Evolutionary conservation across 2,329 filamentous ascomycete genomes (phyloP).

Genomic region (Aspergillus quadrilineatus): DNA sequence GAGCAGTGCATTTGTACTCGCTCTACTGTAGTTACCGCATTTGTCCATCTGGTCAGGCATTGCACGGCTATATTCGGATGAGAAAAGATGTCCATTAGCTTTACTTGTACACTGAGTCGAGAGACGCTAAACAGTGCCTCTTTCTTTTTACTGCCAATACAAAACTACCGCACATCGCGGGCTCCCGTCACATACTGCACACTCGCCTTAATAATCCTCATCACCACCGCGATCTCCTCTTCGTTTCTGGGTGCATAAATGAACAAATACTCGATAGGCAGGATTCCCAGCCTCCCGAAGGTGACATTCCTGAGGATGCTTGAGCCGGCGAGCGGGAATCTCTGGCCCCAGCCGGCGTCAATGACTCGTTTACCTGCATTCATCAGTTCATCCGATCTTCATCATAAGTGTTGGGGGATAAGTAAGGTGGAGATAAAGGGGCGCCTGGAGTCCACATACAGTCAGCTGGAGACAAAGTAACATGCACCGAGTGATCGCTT

Average conservation of each 20-base stretch:
- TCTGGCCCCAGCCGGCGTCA: conserved; percentile 74
- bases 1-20: no score
- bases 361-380: conserved; percentile 60
- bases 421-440: no score
- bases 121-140: neutral
- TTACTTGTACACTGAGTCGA: neutral
- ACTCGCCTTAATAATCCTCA: conserved; percentile 33
- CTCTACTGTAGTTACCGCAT: no score
- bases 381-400: neutral
- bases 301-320: conserved; percentile 64
- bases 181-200: conserved; percentile 33
- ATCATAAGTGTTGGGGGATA: neutral
- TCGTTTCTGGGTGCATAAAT: conserved; percentile 38
- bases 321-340: conserved; percentile 53
- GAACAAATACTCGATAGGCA: conserved; percentile 32
- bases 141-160: neutral
- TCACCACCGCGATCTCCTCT: conserved; percentile 31
- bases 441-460: conserved; percentile 43
- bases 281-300: conserved; percentile 15
- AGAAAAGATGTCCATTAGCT: neutral
- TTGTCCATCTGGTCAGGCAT: neutral
- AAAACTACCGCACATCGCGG: neutral
- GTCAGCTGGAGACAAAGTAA: conserved; percentile 76
- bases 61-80: neutral
- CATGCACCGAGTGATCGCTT: conserved; percentile 69